Evolutionary conservation across 495 filamentous ascomycete species (phyloP), one percentile per base, ranked within the genome.

Genomic region (Penicillium silybi): DNA sequence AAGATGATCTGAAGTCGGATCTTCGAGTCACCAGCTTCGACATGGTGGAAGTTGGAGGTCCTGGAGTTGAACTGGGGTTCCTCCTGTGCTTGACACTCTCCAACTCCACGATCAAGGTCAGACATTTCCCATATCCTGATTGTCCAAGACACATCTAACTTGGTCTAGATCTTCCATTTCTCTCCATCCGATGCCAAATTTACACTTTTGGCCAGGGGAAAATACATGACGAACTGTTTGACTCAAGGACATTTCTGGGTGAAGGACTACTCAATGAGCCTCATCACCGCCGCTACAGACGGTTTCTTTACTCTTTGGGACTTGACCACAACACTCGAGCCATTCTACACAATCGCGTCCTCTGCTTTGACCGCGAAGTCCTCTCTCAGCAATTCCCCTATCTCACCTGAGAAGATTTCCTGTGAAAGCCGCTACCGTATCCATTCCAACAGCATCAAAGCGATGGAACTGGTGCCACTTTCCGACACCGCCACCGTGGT

Each of bases 11-110:
- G 0, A 75, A 80, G 7, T 79, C 80, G 3, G 93, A 97, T 61
- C 69, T 96, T 44, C 79, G 93, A 17, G 84, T 97, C 43, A 87
- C 83, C 41, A 80, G 85, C 51, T 91, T 97, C 54, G 80, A 84
- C 54, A 61, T 83, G 10, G 43, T 73, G 18, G 72, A 77, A 16
- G 68, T 83, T 3, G 53, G 66, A 32, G 53, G 61, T 15, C 20
- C 48, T 35, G 35, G 50, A 8, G 38, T 41, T 44, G 55, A 58
- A 7, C 40, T 62, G 19, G 53, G 52, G 13, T 82, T 75, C 61
- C 50, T 85, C 6, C 66, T 96, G 37, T 79, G 78, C 18, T 72
- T 92, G 68, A 82, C 76, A 0, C 84, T 89, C 40, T 95, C 91
- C 0, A 89, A 96, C 66, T 96, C 91, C 4, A 85, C 78, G 1